Base-by-base conservation (phyloP, 805 yeast genomes). In the Dipodascus albidus region DNA sequence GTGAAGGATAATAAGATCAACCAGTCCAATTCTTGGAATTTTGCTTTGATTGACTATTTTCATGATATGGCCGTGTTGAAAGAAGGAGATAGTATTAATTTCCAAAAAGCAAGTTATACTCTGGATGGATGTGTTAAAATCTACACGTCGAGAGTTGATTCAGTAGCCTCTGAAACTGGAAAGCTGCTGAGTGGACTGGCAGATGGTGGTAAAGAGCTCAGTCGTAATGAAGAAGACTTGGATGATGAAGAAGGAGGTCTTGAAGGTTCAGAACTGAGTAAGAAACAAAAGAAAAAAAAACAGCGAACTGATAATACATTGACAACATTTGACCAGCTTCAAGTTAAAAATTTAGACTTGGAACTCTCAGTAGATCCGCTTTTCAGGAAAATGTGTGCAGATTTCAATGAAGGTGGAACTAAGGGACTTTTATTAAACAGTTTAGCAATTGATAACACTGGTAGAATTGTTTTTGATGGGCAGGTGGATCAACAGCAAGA, bases 71-170 rank as follows among this genome's bases (percentile, higher is more conserved):
- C 85, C 23, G 77, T 87, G 24, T 73, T 87, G 49, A 77, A 79
- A 59, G 95, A 84, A 52, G 84, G 88, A 3, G 88, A 84, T 53
- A 76, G 81, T 44, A 86, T 90, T 61, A 88, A 89, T 66, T 90
- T 91, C 66, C 96, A 87, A 65, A 80, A 83, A 59, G 98, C 97
- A 0, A 81, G 93, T 0, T 88, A 95, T 2, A 87, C 97, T 0
- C 71, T 91, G 21, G 97, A 90, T 62, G 97, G 97, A 0, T 90
- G 97, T 72, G 91, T 90, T 33, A 89, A 89, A 70, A 87, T 91
- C 52, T 91, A 91, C 65, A 80, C 90, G 11, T 85, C 95, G 15
- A 78, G 98, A 61, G 89, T 91, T 21, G 97, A 90, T 62, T 85
- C 96, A 0, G 95, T 88, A 0, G 95, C 90, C 3, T 82, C 85